Percentiles rank a stretch among this genome's conserved stretches.
Conservation (phyloP, 2,329 filamentous ascomycete species). For the Colletotrichum lindemuthianum region DNA sequence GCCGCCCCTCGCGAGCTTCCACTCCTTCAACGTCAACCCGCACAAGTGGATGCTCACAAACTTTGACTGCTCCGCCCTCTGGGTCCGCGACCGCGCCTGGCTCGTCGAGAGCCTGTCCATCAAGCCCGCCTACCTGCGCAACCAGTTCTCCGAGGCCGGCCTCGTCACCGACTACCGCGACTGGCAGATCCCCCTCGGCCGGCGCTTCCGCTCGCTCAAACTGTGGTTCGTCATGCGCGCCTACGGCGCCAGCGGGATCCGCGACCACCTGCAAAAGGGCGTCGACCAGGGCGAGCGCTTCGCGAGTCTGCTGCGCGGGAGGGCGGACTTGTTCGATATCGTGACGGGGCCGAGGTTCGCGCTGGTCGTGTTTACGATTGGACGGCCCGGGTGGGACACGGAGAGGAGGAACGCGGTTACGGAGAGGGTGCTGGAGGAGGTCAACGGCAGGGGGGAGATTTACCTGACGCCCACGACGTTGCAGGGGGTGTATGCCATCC, state of each 20-base stretch:
- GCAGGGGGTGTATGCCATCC: slow-evolving; percentile 78
- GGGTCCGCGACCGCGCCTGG: slow-evolving; percentile 77
- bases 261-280: slow-evolving; percentile 76
- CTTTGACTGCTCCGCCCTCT: slow-evolving; percentile 87
- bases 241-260: slow-evolving; percentile 82
- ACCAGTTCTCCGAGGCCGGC: slow-evolving; percentile 81
- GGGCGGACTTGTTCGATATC: slow-evolving; percentile 79
- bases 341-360: slow-evolving; percentile 80
- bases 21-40: slow-evolving; percentile 95
- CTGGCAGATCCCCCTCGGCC: slow-evolving; percentile 94
- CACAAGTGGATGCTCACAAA: slow-evolving; percentile 98
- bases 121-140: slow-evolving; percentile 82
- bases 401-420: slow-evolving; percentile 74
- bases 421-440: slow-evolving; percentile 76
- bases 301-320: slow-evolving; percentile 63
- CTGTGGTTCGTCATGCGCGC: slow-evolving; percentile 93
- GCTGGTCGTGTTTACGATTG: slow-evolving; percentile 79
- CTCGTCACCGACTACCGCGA: slow-evolving; percentile 95
- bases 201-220: slow-evolving; percentile 89
- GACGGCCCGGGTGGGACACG: slow-evolving; percentile 45
- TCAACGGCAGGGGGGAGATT: slow-evolving; percentile 80
- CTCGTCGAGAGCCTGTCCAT: slow-evolving; percentile 84
- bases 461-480: slow-evolving; percentile 85
- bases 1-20: slow-evolving; percentile 71
- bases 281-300: slow-evolving; percentile 78